phyloP scores from a whole-genome alignment of 83 land plant species.

The Thuja plicata region DNA sequence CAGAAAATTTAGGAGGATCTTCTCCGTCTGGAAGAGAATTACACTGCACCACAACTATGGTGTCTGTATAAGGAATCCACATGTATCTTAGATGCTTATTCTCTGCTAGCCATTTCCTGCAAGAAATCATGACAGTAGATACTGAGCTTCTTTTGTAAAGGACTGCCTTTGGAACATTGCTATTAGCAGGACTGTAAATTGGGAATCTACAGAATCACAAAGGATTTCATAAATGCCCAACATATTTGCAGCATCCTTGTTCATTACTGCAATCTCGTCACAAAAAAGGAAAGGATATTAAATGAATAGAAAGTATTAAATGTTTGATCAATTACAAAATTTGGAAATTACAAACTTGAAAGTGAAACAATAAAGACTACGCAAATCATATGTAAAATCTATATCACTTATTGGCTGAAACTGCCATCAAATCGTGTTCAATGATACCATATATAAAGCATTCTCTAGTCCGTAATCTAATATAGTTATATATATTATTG shows the following conservation, averaged over 20 bases:
- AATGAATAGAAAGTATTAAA: neutral
- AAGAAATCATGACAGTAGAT: neutral
- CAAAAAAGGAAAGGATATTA: neutral
- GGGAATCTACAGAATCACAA: neutral
- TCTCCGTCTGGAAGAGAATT: constrained; percentile 90
- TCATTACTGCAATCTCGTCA: neutral
- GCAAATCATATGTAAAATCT: neutral
- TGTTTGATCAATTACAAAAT: neutral
- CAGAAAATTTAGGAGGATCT: constrained; percentile 61
- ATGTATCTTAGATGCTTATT: constrained; percentile 95
- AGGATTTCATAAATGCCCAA: neutral
- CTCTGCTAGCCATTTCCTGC: constrained; percentile 93
- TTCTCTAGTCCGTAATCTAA: neutral
- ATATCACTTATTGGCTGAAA: neutral
- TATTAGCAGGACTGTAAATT: neutral
- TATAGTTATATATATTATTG: neutral
- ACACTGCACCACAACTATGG: constrained; percentile 89
- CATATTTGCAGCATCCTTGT: neutral
- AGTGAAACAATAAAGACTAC: neutral
- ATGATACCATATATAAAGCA: neutral
- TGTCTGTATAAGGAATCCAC: constrained; percentile 93
- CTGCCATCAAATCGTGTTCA: neutral
- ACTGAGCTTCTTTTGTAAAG: neutral
- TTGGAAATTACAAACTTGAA: neutral
- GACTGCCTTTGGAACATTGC: neutral